Evolutionary conservation across 1,284 basidiomycete genomes (phyloP).

Genomic region (Athelia sp.): DNA sequence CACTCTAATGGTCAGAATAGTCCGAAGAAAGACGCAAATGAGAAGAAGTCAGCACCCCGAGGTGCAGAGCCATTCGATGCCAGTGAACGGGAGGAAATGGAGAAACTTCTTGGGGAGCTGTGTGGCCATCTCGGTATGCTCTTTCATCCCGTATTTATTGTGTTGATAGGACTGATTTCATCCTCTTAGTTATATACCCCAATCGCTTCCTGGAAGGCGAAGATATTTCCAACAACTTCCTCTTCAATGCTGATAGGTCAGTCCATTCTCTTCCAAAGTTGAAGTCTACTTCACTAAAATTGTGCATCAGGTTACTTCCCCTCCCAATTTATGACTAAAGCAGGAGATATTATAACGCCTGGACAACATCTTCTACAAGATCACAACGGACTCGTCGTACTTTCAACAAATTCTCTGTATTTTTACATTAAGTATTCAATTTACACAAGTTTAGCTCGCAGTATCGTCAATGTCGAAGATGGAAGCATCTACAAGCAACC

Average conservation of each 20-base stretch:
- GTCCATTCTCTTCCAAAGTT: conserved; percentile 8
- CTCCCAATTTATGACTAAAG: not conserved
- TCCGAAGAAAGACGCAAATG: conserved; percentile 32
- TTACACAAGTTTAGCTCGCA: too few relatives aligned
- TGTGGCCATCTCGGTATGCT: conserved; percentile 77
- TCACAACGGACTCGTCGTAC: too few relatives aligned
- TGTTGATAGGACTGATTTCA: too few relatives aligned
- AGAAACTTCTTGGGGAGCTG: conserved; percentile 67
- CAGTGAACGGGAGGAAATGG: conserved; percentile 87
- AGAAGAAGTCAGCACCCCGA: conserved; percentile 31
- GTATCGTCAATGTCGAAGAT: not conserved
- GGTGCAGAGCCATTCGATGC: conserved; percentile 69
- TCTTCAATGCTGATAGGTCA: conserved; percentile 84
- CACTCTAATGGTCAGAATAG: conserved; percentile 9
- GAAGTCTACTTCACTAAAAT: not conserved
- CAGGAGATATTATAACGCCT: too few relatives aligned
- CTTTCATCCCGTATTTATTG: too few relatives aligned
- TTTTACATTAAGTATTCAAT: too few relatives aligned
- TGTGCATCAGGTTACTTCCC: not conserved
- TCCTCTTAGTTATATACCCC: conserved; percentile 68
- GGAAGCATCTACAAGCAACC: not conserved
- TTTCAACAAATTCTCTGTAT: too few relatives aligned
- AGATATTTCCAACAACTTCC: conserved; percentile 82
- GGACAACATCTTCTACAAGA: too few relatives aligned
- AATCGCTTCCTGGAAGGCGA: conserved; percentile 84